Evolutionary conservation across 495 filamentous ascomycete species (phyloP).

Genomic region (Aspergillus coremiiformis): DNA sequence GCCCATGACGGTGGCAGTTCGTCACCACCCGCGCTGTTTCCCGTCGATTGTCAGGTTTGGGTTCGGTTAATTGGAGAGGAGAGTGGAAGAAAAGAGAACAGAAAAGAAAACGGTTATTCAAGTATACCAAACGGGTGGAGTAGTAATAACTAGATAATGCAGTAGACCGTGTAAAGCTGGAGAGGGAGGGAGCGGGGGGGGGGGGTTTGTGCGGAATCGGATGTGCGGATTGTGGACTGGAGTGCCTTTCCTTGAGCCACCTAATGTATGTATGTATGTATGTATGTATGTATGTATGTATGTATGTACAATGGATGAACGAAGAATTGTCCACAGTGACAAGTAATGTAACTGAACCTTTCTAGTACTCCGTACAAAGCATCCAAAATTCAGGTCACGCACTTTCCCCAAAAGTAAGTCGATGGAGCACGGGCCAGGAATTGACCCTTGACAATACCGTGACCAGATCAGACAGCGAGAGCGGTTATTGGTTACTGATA

Average conservation of each 20-base stretch:
- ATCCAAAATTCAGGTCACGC: no score
- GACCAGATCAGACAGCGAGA: background rate
- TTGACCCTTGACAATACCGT: constrained; percentile 10
- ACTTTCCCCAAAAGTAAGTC: background rate
- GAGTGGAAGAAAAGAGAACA: background rate
- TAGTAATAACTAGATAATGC: no score
- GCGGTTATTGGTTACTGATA: constrained; percentile 14
- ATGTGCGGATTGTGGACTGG: no score
- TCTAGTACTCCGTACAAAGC: background rate
- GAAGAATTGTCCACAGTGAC: background rate
- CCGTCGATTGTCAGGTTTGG: background rate
- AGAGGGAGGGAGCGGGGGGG: background rate
- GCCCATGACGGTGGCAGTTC: constrained; percentile 17
- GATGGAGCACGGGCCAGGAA: background rate
- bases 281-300: no score
- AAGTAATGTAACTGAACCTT: background rate
- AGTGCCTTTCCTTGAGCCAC: no score
- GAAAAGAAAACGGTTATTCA: background rate
- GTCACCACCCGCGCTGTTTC: background rate
- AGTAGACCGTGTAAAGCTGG: background rate
- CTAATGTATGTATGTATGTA: no score
- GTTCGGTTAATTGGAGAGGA: background rate
- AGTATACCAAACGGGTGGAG: background rate
- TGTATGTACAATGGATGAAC: no score
- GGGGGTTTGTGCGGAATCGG: no score